A percentile compares a stretch with the other conserved stretches of the same genome.
phyloP scores from a whole-genome alignment of 768 basidiomycete species.

The Suillus plorans region DNA sequence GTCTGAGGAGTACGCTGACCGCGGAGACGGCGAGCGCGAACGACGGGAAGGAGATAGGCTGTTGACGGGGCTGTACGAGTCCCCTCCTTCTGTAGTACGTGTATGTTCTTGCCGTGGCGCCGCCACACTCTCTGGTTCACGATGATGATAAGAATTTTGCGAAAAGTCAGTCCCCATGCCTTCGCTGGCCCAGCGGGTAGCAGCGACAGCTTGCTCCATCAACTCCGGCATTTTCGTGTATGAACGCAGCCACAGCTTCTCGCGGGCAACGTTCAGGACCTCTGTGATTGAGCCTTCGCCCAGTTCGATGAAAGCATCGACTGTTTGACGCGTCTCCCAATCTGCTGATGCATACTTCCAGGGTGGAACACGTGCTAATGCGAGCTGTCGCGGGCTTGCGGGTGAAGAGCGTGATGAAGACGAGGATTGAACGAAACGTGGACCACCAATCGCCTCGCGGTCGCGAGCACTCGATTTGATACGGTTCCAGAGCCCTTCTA shows the following conservation, averaged over 20 bases:
- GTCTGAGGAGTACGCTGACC: constrained; percentile 30
- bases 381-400: constrained; percentile 14
- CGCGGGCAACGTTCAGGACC: constrained; percentile 59
- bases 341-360: constrained; percentile 40
- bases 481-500: constrained; percentile 64
- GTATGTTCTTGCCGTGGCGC: constrained; percentile 5
- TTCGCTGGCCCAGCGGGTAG: constrained; percentile 44
- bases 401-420: constrained; percentile 14
- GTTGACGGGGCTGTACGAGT: constrained; percentile 19
- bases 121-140: constrained; percentile 3
- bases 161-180: constrained; percentile 33
- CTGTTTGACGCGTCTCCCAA: constrained; percentile 66
- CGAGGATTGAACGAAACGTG: constrained; percentile 25
- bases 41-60: constrained; percentile 29
- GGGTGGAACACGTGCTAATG: constrained; percentile 24
- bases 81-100: constrained; percentile 7
- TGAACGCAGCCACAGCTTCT: constrained; percentile 68
- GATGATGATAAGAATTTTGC: constrained; percentile 17
- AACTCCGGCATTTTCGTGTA: constrained; percentile 67
- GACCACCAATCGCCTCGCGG: constrained; percentile 57
- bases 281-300: constrained; percentile 68
- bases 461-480: constrained; percentile 49
- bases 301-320: constrained; percentile 73
- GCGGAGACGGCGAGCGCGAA: constrained; percentile 31
- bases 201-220: constrained; percentile 66